Base-by-base conservation (phyloP, 495 filamentous ascomycete species). In the Lophium mytilinum region DNA sequence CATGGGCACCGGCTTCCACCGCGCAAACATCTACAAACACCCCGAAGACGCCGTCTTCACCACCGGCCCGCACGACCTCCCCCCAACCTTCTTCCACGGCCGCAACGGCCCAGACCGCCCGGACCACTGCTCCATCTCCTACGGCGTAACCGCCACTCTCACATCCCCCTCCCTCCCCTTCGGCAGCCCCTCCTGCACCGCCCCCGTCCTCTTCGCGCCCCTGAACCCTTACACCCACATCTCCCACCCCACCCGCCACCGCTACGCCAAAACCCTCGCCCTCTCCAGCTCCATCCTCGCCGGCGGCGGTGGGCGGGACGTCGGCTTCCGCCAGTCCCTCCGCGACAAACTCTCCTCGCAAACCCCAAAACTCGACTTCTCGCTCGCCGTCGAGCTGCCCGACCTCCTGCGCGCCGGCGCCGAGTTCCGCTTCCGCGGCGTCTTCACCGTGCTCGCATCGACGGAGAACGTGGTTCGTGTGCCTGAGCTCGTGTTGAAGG, bases 351-450 rank as follows among this genome's bases (percentile, higher is more conserved):
- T 63, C 35, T 58, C 55, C 17, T 55, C 51, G 6, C 11, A 9
- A 9, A 63, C 60, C 10, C 60, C 55, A 1, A 58, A 55, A 35
- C 18, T 58, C 1, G 56, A 58, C n/a, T 63, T 63, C 35, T 36
- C 45, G 30, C 36, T 59, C 51, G 50, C 24, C 1, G n/a, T 58
- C 55, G 56, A 58, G n/a, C 19, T 63, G 1, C 60, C 60, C 0
- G 56, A 55, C 35, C 10, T 41, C 12, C 46, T 63, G 14, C 46
- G 33, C 34, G 40, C 51, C 1, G 56, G 60, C 37, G 14, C 34
- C 11, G 55, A 52, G 18, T 63, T 63, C 56, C 18, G 17, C 1
- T 58, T 63, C 41, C 15, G 56, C 5, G 37, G 50, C 1, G 24
- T 33, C 0, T 55, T 63, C 56, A 15, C 45, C 12, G 52, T 59